Conservation (phyloP, 768 basidiomycete genomes). For the Tulasnella sp. region DNA sequence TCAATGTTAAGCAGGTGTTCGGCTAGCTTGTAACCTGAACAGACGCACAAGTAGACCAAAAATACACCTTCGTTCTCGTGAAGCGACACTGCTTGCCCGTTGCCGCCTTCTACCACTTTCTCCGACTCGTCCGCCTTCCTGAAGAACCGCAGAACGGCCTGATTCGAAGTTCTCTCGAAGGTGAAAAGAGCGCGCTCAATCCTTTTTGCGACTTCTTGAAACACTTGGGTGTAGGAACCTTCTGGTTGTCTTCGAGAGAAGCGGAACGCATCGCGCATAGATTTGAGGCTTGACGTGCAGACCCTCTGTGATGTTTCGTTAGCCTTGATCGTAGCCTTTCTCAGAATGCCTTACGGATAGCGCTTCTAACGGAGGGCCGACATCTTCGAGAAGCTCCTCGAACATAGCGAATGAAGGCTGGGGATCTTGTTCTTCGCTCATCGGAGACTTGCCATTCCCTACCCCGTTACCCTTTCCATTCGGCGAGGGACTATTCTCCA, state of each 20-base stretch:
- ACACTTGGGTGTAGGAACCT: constrained; percentile 47
- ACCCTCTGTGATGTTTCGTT: constrained; percentile 44
- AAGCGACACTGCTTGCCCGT: not conserved
- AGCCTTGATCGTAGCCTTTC: too few species aligned
- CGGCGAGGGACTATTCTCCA: constrained; percentile 27
- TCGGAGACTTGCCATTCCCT: not conserved
- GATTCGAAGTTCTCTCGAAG: constrained; percentile 80
- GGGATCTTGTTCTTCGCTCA: not conserved
- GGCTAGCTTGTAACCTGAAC: not conserved
- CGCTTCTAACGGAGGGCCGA: constrained; percentile 70
- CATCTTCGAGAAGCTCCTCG: constrained; percentile 71
- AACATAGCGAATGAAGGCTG: constrained; percentile 52
- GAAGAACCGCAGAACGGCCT: constrained; percentile 75
- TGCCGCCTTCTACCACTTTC: not conserved
- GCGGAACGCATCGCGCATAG: constrained; percentile 63
- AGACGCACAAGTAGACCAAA: constrained; percentile 84
- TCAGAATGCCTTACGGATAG: constrained; percentile 52
- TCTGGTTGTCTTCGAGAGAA: constrained; percentile 34
- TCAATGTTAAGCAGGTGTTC: not conserved
- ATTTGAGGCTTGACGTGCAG: constrained; percentile 56
- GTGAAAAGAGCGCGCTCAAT: constrained; percentile 65
- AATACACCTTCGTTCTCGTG: constrained; percentile 69
- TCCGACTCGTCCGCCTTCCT: constrained; percentile 31
- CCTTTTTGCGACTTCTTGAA: constrained; percentile 56
- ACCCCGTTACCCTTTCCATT: not conserved